Base-by-base conservation (phyloP, 495 filamentous ascomycete species). In the Glutinoglossum americanum region DNA sequence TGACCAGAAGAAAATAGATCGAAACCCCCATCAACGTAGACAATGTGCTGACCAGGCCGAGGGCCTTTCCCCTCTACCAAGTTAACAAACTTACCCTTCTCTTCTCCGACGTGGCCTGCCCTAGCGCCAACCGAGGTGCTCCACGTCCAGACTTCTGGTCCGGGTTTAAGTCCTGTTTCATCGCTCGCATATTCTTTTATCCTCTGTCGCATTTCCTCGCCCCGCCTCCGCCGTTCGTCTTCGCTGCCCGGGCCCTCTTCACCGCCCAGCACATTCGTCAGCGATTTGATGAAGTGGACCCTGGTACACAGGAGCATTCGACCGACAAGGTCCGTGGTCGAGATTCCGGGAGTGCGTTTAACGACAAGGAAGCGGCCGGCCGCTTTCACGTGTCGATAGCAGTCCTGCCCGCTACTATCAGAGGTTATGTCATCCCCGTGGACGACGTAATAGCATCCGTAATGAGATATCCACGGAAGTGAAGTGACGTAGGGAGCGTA, bases 1-100 rank as follows among this genome's bases (percentile, higher is more conserved):
- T 99, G 92, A 0, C 92, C 92, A 48, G 84, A 89, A 7, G 87
- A 94, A 72, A 99, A 99, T 19, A 99, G 80, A 65, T 99, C 92
- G 64, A 95, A 99, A 0, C 89, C 90, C 9, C 92, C 92, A 61
- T 96, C 92, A 45, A 97, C 88, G 68, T 97, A 97, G 27, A 96
- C 82, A 23, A 97, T 74, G 3, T 85, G 74, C 69, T 97, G 90
- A 0, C 85, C 89, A 0, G 80, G 79, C 59, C 56, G 71, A 71
- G 65, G 85, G 94, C 2, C 66, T 13, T 70, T 64, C 60, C 80
- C 75, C 61, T 76, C 73, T 35, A 68, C 66, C 2, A 64, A 63
- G 54, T 73, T 66, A 25, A 74, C 71, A 58, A 75, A 68, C 64
- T 77, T 80, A 21, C 30, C 37, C 54, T 26, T 30, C 32, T 9